phyloP scores from a whole-genome alignment of 1,139 yeast genomes.

The Geotrichum europaeum region DNA sequence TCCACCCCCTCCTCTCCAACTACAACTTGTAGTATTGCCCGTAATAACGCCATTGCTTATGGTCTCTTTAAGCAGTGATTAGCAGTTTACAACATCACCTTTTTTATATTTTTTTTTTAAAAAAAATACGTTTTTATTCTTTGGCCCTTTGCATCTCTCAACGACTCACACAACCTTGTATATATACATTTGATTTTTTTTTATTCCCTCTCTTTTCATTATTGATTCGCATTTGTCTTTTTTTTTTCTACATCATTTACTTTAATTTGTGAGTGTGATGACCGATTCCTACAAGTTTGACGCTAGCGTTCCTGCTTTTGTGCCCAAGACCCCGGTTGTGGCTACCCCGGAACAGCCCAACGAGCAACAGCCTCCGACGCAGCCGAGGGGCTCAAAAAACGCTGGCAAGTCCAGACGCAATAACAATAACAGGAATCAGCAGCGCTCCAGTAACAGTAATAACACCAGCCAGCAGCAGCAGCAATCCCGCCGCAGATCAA shows the following conservation, averaged over 20 bases:
- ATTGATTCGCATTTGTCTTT: neutral
- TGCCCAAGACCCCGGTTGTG: neutral
- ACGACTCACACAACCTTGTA: neutral
- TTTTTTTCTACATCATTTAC: neutral
- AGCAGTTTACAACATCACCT: neutral
- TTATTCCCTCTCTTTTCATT: neutral
- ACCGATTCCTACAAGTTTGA: constrained; percentile 11
- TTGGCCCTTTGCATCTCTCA: neutral
- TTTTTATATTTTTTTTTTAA: neutral
- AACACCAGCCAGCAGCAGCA: neutral
- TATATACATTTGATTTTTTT: neutral
- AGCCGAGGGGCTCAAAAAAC: neutral
- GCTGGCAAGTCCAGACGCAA: neutral
- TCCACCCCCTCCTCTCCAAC: neutral
- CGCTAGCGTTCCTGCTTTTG: constrained; percentile 10
- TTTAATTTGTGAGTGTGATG: neutral
- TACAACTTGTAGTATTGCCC: neutral
- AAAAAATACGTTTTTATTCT: neutral
- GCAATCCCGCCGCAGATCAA: neutral
- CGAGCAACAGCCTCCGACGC: neutral
- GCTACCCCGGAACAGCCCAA: neutral
- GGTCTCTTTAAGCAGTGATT: neutral
- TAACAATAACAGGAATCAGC: neutral
- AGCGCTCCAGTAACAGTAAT: neutral
- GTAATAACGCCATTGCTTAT: neutral